phyloP scores from a whole-genome alignment of 2,329 filamentous ascomycete genomes.

The Exophiala bonariae region DNA sequence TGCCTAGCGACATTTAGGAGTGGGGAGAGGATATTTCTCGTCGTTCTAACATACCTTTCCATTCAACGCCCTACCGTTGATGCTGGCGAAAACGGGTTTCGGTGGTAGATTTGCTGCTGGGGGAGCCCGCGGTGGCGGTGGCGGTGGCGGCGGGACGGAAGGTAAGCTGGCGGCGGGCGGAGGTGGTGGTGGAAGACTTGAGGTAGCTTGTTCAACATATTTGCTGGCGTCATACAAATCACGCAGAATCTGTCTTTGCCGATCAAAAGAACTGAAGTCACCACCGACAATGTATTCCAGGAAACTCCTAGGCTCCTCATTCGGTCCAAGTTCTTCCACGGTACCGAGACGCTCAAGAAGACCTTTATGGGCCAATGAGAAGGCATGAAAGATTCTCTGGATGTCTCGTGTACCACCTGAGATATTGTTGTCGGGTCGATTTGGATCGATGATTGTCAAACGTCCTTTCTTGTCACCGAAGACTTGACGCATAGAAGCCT shows the following conservation, averaged over 20 bases:
- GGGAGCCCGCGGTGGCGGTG: not conserved
- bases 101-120: not conserved
- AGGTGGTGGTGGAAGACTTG: not conserved
- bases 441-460: conserved; percentile 89
- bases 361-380: conserved; percentile 62
- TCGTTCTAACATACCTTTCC: too few relatives aligned
- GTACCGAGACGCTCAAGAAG: conserved; percentile 59
- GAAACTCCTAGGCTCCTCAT: conserved; percentile 52
- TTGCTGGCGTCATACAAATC: conserved; percentile 41
- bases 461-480: conserved; percentile 61
- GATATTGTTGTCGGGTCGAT: conserved; percentile 82
- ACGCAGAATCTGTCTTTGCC: conserved; percentile 66
- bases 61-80: too few relatives aligned
- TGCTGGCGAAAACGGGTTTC: too few relatives aligned
- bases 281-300: conserved; percentile 72
- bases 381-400: conserved; percentile 64
- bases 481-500: conserved; percentile 38
- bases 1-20: too few relatives aligned
- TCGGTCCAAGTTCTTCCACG: conserved; percentile 33
- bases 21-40: too few relatives aligned
- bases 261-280: conserved; percentile 73
- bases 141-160: not conserved
- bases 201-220: not conserved
- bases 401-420: conserved; percentile 80
- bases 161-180: not conserved